phyloP scores from a whole-genome alignment of 2,329 filamentous ascomycete genomes.

The Paecilomyces niveus region DNA sequence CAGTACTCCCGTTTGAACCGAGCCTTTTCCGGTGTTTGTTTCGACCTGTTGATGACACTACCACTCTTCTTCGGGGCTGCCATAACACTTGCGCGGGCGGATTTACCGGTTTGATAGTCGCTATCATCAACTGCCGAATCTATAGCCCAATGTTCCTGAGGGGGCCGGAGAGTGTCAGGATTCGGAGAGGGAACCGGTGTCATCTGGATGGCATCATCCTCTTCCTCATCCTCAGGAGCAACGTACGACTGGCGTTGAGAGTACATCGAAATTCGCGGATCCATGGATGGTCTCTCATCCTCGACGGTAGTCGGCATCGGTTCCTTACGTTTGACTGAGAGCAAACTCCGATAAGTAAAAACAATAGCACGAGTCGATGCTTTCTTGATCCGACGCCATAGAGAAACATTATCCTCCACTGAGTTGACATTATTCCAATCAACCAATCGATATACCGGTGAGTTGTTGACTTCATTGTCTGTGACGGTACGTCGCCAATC shows the following conservation, averaged over 20 bases:
- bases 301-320: slow-evolving; percentile 14
- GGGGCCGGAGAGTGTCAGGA: slow-evolving; percentile 43
- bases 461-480: slow-evolving; percentile 93
- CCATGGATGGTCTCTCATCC: slow-evolving; percentile 57
- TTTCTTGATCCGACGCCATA: slow-evolving; percentile 89
- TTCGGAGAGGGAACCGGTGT: slow-evolving; percentile 83
- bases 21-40: slow-evolving; percentile 60
- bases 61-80: slow-evolving; percentile 47
- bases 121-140: slow-evolving; percentile 18
- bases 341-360: slow-evolving; percentile 48
- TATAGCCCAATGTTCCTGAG: slow-evolving; percentile 33
- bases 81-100: slow-evolving; percentile 17
- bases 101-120: slow-evolving; percentile 23
- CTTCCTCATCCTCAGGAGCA: slow-evolving; percentile 34
- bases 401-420: slow-evolving; percentile 72
- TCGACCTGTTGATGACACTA: slow-evolving; percentile 66
- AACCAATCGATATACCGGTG: slow-evolving; percentile 79
- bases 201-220: slow-evolving; percentile 77
- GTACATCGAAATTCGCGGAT: slow-evolving; percentile 49
- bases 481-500: slow-evolving; percentile 88
- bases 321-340: slow-evolving; percentile 43
- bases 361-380: slow-evolving; percentile 60
- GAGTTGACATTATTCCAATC: slow-evolving; percentile 94
- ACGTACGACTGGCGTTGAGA: slow-evolving; percentile 50
- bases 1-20: slow-evolving; percentile 88